Evolutionary conservation across 352 stramenopile species (phyloP), one percentile per base, ranked within the genome.

Genomic region (Phytophthora quininea): DNA sequence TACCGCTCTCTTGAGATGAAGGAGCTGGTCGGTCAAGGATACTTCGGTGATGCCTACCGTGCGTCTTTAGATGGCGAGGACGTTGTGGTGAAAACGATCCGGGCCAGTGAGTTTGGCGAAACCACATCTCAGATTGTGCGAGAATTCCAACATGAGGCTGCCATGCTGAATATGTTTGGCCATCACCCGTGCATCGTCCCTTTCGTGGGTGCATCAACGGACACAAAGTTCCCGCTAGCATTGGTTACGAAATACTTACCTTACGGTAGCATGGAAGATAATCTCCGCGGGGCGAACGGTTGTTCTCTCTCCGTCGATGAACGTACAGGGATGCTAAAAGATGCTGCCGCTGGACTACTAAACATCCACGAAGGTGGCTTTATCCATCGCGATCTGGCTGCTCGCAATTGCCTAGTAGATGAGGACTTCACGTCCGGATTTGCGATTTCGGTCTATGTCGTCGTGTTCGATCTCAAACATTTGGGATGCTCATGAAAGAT

Each of bases 361-460:
- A 95, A 93, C 46, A 90, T 95, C 51, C 87, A 95, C 60, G 82
- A 95, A 84, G 87, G 87, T 62, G 85, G 84, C 27, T 93, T 95
- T 33, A 90, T 95, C 46, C 87, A 95, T 53, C 84, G 87, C 33
- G 87, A 95, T 43, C 81, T 95, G 32, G 87, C 85, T 4, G 87
- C 85, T 4, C 80, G 87, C 7, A 95, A 95, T 64, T 95, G 87
- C 53, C 68, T 95, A 4, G 82, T 95, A 9, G 85, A 92, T 48
- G 56, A 86, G 33, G 83, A 19, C 59, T 80, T 8, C 80, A 73
- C 2, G 84, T 91, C 40, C 89, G 89, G 31, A 89, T 93, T 38
- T 92, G 83, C 49, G 87, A 95, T 57, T 95, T 95, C 75, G 86
- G 86, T 5, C 69, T 95, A 3, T 91, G 81, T 67, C 81, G 86